Conservation (phyloP, 2,329 filamentous ascomycete genomes). For the Spiromastix sp. region DNA sequence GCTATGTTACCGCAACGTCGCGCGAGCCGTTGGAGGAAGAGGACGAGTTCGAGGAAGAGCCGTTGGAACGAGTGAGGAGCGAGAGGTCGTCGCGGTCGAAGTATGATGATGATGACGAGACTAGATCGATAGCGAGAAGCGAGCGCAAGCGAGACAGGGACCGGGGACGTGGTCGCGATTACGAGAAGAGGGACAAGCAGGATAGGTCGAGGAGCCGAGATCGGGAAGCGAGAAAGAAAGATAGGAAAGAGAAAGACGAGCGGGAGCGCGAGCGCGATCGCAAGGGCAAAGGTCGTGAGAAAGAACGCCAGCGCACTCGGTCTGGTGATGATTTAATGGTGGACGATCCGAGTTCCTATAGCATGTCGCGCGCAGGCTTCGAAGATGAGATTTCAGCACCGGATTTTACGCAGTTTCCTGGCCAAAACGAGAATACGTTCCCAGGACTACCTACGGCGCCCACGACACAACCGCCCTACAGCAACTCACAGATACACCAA, state of each 20-base stretch:
- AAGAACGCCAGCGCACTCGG: constrained; percentile 20
- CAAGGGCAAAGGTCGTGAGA: constrained; percentile 2
- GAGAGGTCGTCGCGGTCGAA: constrained; percentile 10
- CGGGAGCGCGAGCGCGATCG: constrained; percentile 10
- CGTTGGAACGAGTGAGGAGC: constrained; percentile 16
- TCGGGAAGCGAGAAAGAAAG: constrained; percentile 11
- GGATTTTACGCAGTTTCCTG: constrained; percentile 25
- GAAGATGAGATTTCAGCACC: constrained; percentile 20
- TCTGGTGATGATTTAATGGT: constrained; percentile 21
- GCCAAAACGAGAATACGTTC: constrained; percentile 19
- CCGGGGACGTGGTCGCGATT: constrained; percentile 1
- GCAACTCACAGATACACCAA: neutral
- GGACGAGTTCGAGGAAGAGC: constrained; percentile 14
- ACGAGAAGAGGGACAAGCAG: constrained; percentile 11
- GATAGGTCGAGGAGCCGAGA: constrained; percentile 14
- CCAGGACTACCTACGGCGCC: constrained; percentile 5
- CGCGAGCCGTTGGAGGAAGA: constrained; percentile 16
- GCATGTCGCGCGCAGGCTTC: constrained; percentile 17
- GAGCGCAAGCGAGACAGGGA: constrained; percentile 8
- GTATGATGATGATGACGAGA: constrained; percentile 17
- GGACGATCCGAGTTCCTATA: constrained; percentile 14
- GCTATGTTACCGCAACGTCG: constrained; percentile 31
- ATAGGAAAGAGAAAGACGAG: constrained; percentile 18
- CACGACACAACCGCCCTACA: too few relatives aligned
- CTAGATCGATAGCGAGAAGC: constrained; percentile 2